Conservation (phyloP, 176 grass and related monocot genomes). For the Aegilops longissima region DNA sequence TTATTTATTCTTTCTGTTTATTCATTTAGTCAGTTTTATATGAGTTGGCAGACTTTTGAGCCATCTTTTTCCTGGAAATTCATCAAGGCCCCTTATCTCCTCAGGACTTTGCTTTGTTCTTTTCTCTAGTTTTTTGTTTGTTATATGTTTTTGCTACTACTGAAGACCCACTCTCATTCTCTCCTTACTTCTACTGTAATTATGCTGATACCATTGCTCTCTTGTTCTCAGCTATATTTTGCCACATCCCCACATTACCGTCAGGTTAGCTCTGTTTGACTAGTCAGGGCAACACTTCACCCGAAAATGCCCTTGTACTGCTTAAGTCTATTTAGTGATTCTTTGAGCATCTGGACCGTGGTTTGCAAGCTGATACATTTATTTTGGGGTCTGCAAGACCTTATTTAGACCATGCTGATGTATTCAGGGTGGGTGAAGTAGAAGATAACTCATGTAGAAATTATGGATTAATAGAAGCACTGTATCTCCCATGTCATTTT, state of each 20-base stretch:
- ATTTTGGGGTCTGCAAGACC: not conserved
- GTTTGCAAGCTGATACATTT: not conserved
- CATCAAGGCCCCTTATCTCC: not conserved
- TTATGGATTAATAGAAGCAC: not conserved
- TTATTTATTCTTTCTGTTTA: conserved; percentile 5
- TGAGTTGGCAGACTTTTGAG: not conserved
- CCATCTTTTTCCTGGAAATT: conserved; percentile 22
- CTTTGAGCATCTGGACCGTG: not conserved
- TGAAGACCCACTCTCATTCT: not conserved
- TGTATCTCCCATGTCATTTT: not conserved
- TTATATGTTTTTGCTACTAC: not conserved
- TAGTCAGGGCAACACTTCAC: not conserved
- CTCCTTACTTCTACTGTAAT: not conserved
- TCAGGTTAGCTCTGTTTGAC: not conserved
- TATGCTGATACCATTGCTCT: not conserved
- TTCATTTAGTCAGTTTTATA: conserved; percentile 9
- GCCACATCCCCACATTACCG: not conserved
- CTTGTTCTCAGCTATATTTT: too few species aligned
- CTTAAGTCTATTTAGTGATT: not conserved
- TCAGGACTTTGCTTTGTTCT: conserved; percentile 18
- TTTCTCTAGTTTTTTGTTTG: not conserved
- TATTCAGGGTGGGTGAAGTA: not conserved
- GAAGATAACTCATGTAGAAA: not conserved
- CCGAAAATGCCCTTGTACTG: not conserved
- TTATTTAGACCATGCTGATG: not conserved